Conservation (phyloP, 257 asterid species). For the Solanum chmielewskii region DNA sequence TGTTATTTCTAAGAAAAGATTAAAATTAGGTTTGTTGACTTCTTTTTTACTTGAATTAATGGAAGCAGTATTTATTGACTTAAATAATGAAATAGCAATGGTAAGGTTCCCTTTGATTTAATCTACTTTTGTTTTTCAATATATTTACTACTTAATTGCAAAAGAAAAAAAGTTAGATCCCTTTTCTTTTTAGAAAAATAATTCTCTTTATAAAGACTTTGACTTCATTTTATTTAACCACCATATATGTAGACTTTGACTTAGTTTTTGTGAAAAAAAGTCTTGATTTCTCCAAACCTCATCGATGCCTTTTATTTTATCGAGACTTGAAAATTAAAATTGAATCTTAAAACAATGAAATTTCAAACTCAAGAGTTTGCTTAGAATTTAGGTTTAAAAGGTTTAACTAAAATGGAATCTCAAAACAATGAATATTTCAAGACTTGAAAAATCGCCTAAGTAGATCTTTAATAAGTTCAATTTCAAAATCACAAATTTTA, state of each 20-base stretch:
- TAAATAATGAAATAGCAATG: neutral
- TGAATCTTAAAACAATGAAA: too few species aligned
- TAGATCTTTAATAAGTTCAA: too few species aligned
- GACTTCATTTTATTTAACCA: neutral
- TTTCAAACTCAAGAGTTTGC: too few species aligned
- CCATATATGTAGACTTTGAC: neutral
- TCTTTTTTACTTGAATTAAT: neutral
- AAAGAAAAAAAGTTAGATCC: neutral
- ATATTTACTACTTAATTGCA: neutral
- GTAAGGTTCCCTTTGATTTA: neutral
- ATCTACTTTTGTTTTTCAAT: neutral
- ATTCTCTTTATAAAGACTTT: neutral
- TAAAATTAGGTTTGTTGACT: neutral
- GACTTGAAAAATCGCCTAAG: too few species aligned
- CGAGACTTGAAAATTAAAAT: too few species aligned
- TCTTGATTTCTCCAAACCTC: neutral
- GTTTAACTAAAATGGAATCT: too few species aligned
- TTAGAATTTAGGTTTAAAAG: too few species aligned
- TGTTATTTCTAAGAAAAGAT: neutral
- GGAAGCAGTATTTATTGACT: neutral
- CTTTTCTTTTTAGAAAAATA: neutral
- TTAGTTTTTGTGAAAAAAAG: neutral
- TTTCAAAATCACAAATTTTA: too few species aligned
- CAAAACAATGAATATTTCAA: too few species aligned
- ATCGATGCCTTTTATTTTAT: too few species aligned